Evolutionary conservation across 352 stramenopile genomes (phyloP), one percentile per base, ranked within the genome.

Genomic region (Pythium apleroticum): DNA sequence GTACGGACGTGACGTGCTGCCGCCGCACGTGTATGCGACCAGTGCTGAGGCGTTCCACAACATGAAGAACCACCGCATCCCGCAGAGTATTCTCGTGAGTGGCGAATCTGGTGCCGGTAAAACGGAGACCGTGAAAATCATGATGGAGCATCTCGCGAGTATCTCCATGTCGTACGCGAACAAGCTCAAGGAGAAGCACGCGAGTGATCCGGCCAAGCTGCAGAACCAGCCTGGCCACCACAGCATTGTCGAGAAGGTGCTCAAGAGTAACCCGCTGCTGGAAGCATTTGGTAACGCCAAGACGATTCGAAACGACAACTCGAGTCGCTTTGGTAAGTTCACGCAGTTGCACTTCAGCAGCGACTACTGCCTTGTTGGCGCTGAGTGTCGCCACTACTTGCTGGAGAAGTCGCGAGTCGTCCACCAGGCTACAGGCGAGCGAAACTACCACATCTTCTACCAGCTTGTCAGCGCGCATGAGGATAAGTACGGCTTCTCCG

Each of bases 361-460:
- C 35, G 80, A 96, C 46, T 84, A 88, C 37, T 88, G 79, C 58
- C 77, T 98, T n/a, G 72, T 97, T 14, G 93, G 91, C 30, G 92
- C 91, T 12, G 88, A 90, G 60, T 96, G 87, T 63, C 82, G 86
- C 14, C 84, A 98, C 46, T 99, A 99, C 75, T 75, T 99, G 50
- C 79, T 99, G 3, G 97, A 99, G 72, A 99, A 99, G 72, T 97
- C 96, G 1, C 92, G 97, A 17, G 87, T 99, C 7, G 80, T 98
- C 7, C 74, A 81, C 20, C 96, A 98, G 65, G 80, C 83, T 2
- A 27, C 72, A 0, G 86, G 91, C 1, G 97, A 99, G 74, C 82
- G 97, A 33, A 99, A 99, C 72, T 99, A 98, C 84, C 97, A 99
- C 76, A 97, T 99, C 24, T 99, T 99, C 73, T 99, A 99, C 78